Percentiles rank a stretch among this genome's conserved stretches.
Evolutionary conservation across 305 asterid species (phyloP).

Genomic region (Solanum hybrid): DNA sequence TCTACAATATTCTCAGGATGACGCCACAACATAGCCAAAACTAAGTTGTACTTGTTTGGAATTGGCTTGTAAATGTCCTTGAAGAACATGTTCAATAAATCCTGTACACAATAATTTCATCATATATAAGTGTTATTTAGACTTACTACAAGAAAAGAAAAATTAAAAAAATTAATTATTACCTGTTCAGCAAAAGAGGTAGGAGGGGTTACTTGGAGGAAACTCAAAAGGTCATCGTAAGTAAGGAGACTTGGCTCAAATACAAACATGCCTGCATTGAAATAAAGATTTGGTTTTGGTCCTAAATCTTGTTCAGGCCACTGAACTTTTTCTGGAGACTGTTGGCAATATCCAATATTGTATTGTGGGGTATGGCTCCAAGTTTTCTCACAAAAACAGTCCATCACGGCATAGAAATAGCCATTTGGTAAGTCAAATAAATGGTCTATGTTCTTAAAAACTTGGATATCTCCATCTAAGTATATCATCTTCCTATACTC

Average conservation of each 20-base stretch:
- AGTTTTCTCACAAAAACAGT: constrained; percentile 8
- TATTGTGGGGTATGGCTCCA: constrained; percentile 1
- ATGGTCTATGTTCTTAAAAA: constrained; percentile 8
- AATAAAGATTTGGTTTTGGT: constrained; percentile 1
- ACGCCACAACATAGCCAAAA: constrained; percentile 32
- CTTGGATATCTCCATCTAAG: constrained; percentile 12
- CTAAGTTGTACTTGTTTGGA: constrained; percentile 18
- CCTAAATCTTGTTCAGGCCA: constrained; percentile 5
- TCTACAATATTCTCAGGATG: constrained; percentile 26
- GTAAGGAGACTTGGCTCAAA: constrained; percentile 1
- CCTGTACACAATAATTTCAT: neutral
- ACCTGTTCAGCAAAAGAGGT: constrained; percentile 8
- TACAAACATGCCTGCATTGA: constrained; percentile 9
- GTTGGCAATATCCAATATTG: constrained; percentile 1
- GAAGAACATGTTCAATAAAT: constrained; percentile 20
- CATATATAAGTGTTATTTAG: neutral
- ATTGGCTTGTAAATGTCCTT: constrained; percentile 10
- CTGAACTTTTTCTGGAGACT: neutral
- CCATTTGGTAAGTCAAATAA: constrained; percentile 3
- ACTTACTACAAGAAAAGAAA: neutral
- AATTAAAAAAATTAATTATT: too few relatives aligned
- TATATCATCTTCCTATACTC: constrained; percentile 11
- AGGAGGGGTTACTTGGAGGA: neutral
- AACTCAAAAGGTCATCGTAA: neutral
- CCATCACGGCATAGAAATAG: constrained; percentile 7